Evolutionary conservation across 176 grass and related monocot species (phyloP).

Genomic region (Coix lacrymajobi): DNA sequence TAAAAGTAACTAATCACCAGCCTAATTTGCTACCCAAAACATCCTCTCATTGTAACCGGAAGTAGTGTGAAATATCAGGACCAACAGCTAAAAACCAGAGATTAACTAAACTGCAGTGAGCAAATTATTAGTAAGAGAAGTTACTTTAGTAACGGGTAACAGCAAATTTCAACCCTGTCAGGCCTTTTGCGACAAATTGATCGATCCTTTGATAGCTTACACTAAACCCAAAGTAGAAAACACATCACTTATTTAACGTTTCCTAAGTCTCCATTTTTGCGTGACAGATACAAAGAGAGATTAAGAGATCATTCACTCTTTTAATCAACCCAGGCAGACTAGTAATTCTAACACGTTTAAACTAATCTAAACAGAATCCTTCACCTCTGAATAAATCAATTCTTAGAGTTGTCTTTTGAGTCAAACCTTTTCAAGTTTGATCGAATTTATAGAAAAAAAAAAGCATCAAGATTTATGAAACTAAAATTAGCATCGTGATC

Average conservation of each 20-base stretch:
- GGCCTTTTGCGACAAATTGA: background rate
- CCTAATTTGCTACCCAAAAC: background rate
- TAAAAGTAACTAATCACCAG: background rate
- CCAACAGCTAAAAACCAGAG: background rate
- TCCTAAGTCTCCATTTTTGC: background rate
- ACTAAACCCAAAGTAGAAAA: background rate
- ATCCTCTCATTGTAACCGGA: background rate
- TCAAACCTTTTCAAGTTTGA: background rate
- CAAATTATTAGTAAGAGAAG: background rate
- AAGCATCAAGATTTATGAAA: background rate
- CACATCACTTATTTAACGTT: background rate
- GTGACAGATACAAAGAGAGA: background rate
- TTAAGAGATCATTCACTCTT: background rate
- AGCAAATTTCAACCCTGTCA: background rate
- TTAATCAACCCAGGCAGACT: background rate
- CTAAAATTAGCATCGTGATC: no score
- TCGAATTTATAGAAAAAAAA: background rate
- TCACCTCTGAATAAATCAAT: background rate
- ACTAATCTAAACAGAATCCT: background rate
- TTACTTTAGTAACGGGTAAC: background rate
- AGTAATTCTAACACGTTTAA: background rate
- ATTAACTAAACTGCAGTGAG: background rate
- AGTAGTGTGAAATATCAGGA: slow-evolving; percentile 1
- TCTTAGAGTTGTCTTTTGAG: background rate
- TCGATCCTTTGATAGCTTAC: background rate